Percentiles rank a stretch among this genome's conserved stretches.
Conservation (phyloP, 1,284 basidiomycete species). For the Pseudozyma hubeiensis region DNA sequence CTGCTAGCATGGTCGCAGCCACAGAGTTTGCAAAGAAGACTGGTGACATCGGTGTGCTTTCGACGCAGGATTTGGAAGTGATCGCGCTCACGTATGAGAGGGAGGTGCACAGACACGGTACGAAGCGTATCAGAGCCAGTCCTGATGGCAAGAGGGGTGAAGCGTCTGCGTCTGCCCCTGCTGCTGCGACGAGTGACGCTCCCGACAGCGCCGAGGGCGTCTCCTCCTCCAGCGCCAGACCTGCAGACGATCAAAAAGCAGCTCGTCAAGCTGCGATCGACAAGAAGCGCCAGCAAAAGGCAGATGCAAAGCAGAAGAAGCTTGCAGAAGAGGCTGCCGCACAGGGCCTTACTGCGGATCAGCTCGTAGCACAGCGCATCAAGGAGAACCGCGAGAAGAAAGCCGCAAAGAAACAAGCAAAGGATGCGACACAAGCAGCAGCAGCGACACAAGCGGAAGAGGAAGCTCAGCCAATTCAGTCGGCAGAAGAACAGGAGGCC, state of each 20-base stretch:
- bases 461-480: background rate
- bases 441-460: constrained; percentile 2
- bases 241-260: constrained; percentile 10
- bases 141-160: constrained; percentile 67
- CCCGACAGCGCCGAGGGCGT: constrained; percentile 23
- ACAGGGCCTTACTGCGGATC: constrained; percentile 30
- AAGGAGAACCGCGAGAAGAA: constrained; percentile 40
- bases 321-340: constrained; percentile 33
- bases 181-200: constrained; percentile 3
- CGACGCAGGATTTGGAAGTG: constrained; percentile 88
- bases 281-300: constrained; percentile 41
- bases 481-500: background rate
- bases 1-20: constrained; percentile 73
- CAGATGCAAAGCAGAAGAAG: constrained; percentile 36
- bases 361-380: constrained; percentile 36
- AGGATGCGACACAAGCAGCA: constrained; percentile 9
- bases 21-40: constrained; percentile 93
- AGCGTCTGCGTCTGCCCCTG: constrained; percentile 2
- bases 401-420: constrained; percentile 44
- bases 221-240: constrained; percentile 1
- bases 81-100: constrained; percentile 88
- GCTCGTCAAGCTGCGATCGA: constrained; percentile 43
- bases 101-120: constrained; percentile 74
- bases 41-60: constrained; percentile 93
- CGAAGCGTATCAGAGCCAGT: constrained; percentile 71